These are phyloP conservation scores for Nissolia schottii DNA, from an alignment of 306 rosid species.

Conservation along the genomic window DNA sequence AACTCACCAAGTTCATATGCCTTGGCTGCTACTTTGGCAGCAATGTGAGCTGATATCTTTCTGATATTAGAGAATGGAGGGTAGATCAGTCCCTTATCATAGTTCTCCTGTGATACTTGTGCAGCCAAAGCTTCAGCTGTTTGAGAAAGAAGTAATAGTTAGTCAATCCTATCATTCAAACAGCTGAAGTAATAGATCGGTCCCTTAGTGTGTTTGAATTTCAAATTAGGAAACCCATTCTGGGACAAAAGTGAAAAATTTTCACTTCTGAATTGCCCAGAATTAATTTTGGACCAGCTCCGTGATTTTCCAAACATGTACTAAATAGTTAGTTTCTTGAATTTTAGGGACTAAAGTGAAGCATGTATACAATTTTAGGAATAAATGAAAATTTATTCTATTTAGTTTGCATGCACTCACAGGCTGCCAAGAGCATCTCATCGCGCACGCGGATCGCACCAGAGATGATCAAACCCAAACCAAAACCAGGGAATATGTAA, in stretches of 20 bases:
- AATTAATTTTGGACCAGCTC: too few relatives aligned
- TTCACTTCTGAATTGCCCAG: too few relatives aligned
- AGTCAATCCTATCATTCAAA: too few relatives aligned
- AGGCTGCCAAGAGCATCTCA: constrained; percentile 97
- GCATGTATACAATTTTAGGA: too few relatives aligned
- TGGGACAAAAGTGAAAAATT: too few relatives aligned
- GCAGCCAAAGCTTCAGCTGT: constrained; percentile 95
- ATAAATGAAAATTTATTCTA: too few relatives aligned
- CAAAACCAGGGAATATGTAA: constrained; percentile 94
- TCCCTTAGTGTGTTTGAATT: too few relatives aligned
- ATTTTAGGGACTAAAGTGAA: too few relatives aligned
- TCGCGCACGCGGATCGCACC: constrained; percentile 92
- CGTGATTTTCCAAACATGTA: too few relatives aligned
- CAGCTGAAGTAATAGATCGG: too few relatives aligned
- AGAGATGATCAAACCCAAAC: constrained; percentile 91
- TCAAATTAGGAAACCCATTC: too few relatives aligned
- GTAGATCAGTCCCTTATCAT: constrained; percentile 79
- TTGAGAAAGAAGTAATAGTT: constrained; percentile 8
- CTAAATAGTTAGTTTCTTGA: too few relatives aligned
- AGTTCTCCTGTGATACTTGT: constrained; percentile 72
- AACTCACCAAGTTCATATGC: constrained; percentile 82
- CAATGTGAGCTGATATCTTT: constrained; percentile 92
- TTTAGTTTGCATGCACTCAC: constrained; percentile 46
- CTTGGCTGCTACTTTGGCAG: constrained; percentile 87
- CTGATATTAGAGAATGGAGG: constrained; percentile 96